phyloP scores from a whole-genome alignment of 768 basidiomycete genomes.

The Mycena sanguinolenta region DNA sequence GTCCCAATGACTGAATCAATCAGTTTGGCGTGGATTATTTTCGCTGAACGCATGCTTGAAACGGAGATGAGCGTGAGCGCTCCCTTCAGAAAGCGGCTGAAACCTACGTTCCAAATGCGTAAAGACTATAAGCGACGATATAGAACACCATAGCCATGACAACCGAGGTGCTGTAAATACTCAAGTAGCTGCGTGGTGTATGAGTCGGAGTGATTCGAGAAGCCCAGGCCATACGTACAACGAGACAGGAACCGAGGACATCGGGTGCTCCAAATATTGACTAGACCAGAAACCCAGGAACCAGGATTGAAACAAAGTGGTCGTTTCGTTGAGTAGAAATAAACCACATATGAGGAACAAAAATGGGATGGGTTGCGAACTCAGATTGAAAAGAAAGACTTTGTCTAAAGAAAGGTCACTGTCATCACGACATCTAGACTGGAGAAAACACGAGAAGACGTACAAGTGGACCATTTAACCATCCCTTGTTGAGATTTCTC shows the following conservation, averaged over 20 bases:
- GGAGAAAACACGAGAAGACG: slow-evolving; percentile 29
- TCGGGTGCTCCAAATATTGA: slow-evolving; percentile 51
- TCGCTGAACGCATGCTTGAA: slow-evolving; percentile 42
- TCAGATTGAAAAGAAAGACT: slow-evolving; percentile 45
- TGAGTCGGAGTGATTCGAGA: not conserved
- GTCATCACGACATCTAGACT: not conserved
- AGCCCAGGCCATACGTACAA: slow-evolving; percentile 42
- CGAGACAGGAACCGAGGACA: slow-evolving; percentile 50
- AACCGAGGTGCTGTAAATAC: slow-evolving; percentile 47
- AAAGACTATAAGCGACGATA: slow-evolving; percentile 41
- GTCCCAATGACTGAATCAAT: slow-evolving; percentile 55
- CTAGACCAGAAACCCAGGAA: slow-evolving; percentile 61
- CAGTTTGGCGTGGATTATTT: slow-evolving; percentile 50
- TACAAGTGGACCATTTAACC: slow-evolving; percentile 46
- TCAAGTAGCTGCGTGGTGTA: slow-evolving; percentile 51
- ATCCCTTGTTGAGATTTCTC: slow-evolving; percentile 23
- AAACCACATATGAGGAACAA: slow-evolving; percentile 45
- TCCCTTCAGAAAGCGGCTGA: too few relatives aligned
- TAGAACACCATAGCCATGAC: slow-evolving; percentile 42
- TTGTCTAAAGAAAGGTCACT: slow-evolving; percentile 45
- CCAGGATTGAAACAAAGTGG: slow-evolving; percentile 51
- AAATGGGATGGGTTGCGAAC: slow-evolving; percentile 45
- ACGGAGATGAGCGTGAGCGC: too few relatives aligned
- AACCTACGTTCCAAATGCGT: slow-evolving; percentile 49
- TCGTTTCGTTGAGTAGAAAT: slow-evolving; percentile 40